Evolutionary conservation across 1,139 yeast species (phyloP).

Genomic region (Blastobotrys aristatus): DNA sequence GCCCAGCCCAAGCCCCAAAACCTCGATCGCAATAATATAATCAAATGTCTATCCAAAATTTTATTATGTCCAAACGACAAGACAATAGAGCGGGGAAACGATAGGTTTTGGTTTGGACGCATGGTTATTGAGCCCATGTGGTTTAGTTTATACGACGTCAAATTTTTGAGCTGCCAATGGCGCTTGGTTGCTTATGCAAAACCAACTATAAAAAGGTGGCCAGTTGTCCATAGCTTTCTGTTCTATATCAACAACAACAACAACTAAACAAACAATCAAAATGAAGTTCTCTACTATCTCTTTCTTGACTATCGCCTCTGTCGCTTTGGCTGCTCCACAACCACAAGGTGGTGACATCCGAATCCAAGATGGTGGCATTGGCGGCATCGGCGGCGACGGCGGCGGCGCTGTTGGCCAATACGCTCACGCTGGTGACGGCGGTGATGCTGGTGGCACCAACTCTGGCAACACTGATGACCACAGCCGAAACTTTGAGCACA

Average conservation of each 20-base stretch:
- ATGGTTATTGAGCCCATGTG: no score
- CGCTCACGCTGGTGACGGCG: neutral
- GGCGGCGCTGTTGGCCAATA: neutral
- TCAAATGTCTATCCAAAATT: no score
- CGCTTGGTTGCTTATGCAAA: no score
- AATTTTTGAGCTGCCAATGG: no score
- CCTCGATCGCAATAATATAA: no score
- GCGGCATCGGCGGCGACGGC: neutral
- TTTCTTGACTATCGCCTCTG: neutral
- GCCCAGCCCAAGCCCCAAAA: no score
- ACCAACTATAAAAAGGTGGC: neutral
- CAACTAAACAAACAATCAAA: neutral
- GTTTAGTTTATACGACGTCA: no score
- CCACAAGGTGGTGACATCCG: conserved; percentile 2
- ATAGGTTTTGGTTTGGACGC: no score
- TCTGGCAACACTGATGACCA: neutral
- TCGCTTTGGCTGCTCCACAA: conserved; percentile 1
- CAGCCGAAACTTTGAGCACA: neutral
- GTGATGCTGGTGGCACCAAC: neutral
- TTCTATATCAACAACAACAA: neutral
- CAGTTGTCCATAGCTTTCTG: neutral
- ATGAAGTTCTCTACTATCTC: neutral
- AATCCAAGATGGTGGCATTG: neutral
- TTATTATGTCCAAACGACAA: no score
- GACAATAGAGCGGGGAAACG: no score